Evolutionary conservation across 2,329 filamentous ascomycete genomes (phyloP), one percentile per base, ranked within the genome.

Genomic region (Aspergillus sp.): DNA sequence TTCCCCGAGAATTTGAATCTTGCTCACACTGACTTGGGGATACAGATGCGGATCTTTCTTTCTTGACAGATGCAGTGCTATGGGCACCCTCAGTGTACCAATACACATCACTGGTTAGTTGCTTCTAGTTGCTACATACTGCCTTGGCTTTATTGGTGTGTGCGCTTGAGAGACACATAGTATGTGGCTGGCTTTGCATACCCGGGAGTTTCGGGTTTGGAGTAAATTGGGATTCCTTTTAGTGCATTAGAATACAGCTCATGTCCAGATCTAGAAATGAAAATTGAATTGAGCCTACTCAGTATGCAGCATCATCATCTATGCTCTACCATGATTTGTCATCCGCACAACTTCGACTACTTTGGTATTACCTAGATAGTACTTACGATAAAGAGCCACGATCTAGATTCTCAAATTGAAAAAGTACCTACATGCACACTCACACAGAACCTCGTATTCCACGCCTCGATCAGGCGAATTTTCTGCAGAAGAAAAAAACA

Each of bases 1-100:
- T 9, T 15, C 6, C 15, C 8, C 9, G 12, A 5, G n/a, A 7
- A 21, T n/a, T 9, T 12, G 12, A 13, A 8, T 2, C 6, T 32
- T 8, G n/a, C 23, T 55, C 15, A 45, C 17, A 30, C 58, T 60
- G 39, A 60, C 38, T 21, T 36, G 32, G 32, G 21, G 36, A 12
- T n/a, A 19, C 25, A 60, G 58, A 13, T 52, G 17, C 50, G 57
- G 4, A 62, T 62, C 30, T 62, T 41, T 39, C 55, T 61, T 41
- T 19, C 48, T 15, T 61, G 50, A 41, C 9, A 6, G 3, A 17
- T 15, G 45, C 25, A n/a, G 13, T 28, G 6, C 9, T 5, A 17
- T 28, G 21, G 21, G 21, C 13, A 43, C 19, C 17, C 2, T 45
- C 41, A 10, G 1, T 45, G 41, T n/a, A 45, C 13, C 19, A 12